phyloP scores from a whole-genome alignment of 225 moss, liverwort and hornwort species.

The Pseudisothecium myosuroides region DNA sequence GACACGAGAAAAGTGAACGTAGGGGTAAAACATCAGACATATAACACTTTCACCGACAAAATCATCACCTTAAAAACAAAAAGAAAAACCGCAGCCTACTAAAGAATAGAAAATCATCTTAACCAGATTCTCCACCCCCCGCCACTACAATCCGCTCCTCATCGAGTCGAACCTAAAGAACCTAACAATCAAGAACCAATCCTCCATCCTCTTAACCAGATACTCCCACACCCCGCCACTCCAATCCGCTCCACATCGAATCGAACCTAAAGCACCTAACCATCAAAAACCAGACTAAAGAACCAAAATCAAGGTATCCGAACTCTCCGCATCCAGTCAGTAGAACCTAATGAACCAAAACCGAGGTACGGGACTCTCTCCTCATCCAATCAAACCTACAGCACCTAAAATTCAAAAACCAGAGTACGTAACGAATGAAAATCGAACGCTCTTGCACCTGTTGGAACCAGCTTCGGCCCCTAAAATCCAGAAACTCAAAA shows the following conservation, averaged over 20 bases:
- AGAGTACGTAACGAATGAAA: not conserved
- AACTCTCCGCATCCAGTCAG: not conserved
- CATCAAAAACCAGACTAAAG: not conserved
- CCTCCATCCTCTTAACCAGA: not conserved
- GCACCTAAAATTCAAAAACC: not conserved
- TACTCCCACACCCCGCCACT: not conserved
- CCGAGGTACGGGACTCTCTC: not conserved
- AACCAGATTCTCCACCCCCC: not conserved
- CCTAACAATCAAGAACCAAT: not conserved
- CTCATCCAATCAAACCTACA: not conserved
- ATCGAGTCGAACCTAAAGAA: not conserved
- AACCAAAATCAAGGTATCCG: not conserved
- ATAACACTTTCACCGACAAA: slow-evolving; percentile 42
- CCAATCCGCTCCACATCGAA: not conserved
- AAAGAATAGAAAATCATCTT: not conserved
- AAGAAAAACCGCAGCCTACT: slow-evolving; percentile 23
- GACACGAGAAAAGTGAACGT: not conserved
- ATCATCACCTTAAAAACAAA: slow-evolving; percentile 31
- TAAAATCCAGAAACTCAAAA: not conserved
- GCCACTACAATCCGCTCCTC: not conserved
- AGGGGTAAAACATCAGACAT: slow-evolving; percentile 5
- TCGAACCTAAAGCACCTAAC: not conserved
- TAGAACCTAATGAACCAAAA: not conserved
- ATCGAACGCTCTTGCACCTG: not conserved
- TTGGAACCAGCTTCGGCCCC: not conserved